These are phyloP conservation scores for Pelargonium cotyledonis DNA, from an alignment of 441 rosid species.

Conservation along the genomic window DNA sequence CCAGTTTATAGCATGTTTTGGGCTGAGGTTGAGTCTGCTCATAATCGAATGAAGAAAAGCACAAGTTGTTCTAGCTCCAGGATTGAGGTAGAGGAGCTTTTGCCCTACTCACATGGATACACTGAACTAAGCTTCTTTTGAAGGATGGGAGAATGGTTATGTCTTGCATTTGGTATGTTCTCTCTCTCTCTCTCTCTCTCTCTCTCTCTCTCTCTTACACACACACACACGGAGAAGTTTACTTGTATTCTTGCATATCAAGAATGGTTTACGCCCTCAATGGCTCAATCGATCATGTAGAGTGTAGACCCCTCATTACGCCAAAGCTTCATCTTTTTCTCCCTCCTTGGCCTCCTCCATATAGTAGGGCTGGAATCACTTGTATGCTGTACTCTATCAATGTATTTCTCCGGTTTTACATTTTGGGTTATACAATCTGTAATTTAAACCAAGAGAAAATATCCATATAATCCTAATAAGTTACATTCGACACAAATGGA, in stretches of 20 bases:
- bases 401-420: background rate
- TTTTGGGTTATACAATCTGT: background rate
- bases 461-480: too few relatives aligned
- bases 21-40: slow-evolving; percentile 79
- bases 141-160: slow-evolving; percentile 16
- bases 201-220: background rate
- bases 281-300: too few relatives aligned
- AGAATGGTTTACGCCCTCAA: too few relatives aligned
- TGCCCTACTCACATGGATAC: slow-evolving; percentile 59
- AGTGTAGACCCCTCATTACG: too few relatives aligned
- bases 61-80: slow-evolving; percentile 63
- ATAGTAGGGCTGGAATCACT: too few relatives aligned
- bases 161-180: background rate
- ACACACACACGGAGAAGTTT: background rate
- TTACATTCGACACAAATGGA: slow-evolving; percentile 16
- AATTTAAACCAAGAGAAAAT: background rate
- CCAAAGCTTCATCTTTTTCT: too few relatives aligned
- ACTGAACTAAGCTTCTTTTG: slow-evolving; percentile 43
- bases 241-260: too few relatives aligned
- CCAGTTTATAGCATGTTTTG: slow-evolving; percentile 83
- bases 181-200: background rate
- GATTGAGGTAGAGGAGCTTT: slow-evolving; percentile 82
- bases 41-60: slow-evolving; percentile 55
- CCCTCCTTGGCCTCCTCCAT: too few relatives aligned
- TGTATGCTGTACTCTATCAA: background rate